A percentile compares a stretch with the other conserved stretches of the same genome.
Evolutionary conservation across 805 yeast genomes (phyloP).

Genomic region (Ascoidea rubescens): DNA sequence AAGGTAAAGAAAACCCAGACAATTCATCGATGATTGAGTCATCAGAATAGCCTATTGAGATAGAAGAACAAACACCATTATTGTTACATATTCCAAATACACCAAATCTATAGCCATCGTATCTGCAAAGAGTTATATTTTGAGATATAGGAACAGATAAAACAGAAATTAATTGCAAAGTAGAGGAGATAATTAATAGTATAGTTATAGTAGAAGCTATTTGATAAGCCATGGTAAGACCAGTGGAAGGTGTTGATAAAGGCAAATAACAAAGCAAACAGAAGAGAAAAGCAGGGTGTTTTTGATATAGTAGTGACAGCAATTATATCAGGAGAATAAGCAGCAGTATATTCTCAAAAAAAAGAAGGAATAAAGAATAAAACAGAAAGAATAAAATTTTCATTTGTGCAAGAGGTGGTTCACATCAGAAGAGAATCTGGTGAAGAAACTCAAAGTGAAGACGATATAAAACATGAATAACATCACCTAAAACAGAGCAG

Average conservation of each 20-base stretch:
- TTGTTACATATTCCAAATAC: slow-evolving; percentile 53
- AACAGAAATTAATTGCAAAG: slow-evolving; percentile 44
- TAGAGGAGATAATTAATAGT: slow-evolving; percentile 26
- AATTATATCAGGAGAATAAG: too few species aligned
- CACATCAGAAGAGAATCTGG: too few species aligned
- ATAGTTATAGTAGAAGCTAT: neutral
- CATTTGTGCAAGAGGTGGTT: too few species aligned
- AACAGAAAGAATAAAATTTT: too few species aligned
- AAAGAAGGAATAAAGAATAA: too few species aligned
- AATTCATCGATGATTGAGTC: slow-evolving; percentile 13
- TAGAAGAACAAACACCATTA: slow-evolving; percentile 22
- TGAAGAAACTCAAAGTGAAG: too few species aligned
- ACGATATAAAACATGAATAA: too few species aligned
- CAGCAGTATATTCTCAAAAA: too few species aligned
- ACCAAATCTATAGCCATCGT: slow-evolving; percentile 40
- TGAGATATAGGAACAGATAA: slow-evolving; percentile 46
- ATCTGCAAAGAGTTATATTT: slow-evolving; percentile 33
- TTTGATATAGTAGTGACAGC: too few species aligned
- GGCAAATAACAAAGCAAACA: neutral
- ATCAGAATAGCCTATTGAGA: slow-evolving; percentile 29
- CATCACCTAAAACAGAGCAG: too few species aligned
- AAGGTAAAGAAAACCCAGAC: slow-evolving; percentile 36
- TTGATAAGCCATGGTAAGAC: neutral
- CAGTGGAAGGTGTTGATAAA: neutral
- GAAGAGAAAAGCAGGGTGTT: neutral